Conservation (phyloP, 116 monocot genomes). For the Cymodocea nodosa region DNA sequence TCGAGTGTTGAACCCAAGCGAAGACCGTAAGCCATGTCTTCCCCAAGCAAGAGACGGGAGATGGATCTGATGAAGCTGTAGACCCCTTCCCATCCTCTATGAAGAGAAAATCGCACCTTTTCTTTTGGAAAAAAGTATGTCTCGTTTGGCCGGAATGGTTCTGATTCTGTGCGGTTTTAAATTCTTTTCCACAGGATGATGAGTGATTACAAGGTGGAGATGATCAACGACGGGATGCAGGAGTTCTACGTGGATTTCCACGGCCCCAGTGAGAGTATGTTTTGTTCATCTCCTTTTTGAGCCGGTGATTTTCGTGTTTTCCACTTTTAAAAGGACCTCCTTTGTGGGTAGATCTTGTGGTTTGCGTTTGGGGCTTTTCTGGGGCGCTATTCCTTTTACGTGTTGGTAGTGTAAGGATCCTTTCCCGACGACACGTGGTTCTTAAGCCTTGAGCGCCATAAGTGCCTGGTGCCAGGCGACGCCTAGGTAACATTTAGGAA, state of each 20-base stretch:
- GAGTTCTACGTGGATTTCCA: conserved; percentile 91
- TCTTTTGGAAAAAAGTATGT: too few species aligned
- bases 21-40: conserved; percentile 34
- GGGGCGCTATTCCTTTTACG: too few species aligned
- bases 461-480: too few species aligned
- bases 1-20: neutral
- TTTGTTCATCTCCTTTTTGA: neutral
- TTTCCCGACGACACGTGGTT: too few species aligned
- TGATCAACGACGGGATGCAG: conserved; percentile 96
- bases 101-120: too few species aligned
- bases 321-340: too few species aligned
- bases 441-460: too few species aligned
- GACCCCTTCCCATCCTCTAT: neutral
- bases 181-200: conserved; percentile 54
- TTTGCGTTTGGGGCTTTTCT: too few species aligned
- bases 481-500: too few species aligned
- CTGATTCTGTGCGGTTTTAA: neutral
- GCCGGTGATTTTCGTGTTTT: too few species aligned
- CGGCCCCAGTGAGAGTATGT: conserved; percentile 76
- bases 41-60: conserved; percentile 68
- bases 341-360: too few species aligned
- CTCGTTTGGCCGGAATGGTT: neutral
- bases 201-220: conserved; percentile 99
- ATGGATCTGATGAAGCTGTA: conserved; percentile 85
- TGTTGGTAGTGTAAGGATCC: too few species aligned